Base-by-base conservation (phyloP, 2,329 filamentous ascomycete genomes). In the Xylogone sp. region DNA sequence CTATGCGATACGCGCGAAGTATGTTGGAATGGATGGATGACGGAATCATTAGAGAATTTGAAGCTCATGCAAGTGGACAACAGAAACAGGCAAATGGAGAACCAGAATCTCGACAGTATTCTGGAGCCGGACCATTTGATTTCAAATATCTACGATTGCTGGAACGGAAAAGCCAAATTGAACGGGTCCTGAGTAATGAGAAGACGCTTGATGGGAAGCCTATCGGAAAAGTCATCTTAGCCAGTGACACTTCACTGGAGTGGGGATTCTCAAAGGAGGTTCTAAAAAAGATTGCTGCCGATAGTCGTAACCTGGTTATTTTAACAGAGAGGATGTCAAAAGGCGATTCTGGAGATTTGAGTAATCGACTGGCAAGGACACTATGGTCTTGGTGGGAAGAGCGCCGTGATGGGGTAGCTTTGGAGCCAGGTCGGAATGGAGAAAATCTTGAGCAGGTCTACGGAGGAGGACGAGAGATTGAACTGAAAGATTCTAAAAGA, bases 1-100 rank as follows among this genome's bases (percentile, higher is more conserved):
- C 92, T 0, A 88, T 97, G 78, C 82, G 90, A 48, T 90, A 97
- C 59, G 89, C 93, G 21, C 82, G 92, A 59, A 97, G 93, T 68
- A 96, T 99, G 89, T 76, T 99, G 27, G 94, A 99, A 66, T 99
- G 94, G 94, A 97, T 99, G 92, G 92, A 97, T 65, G 92, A 97
- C 64, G 87, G 85, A 52, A 95, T 99, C 53, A 87, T 96, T 42
- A 85, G 91, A 50, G 93, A 97, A 62, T 95, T 96, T 55, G 92
- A 96, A 66, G 84, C 86, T 13, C 77, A 84, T 45, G 63, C 67
- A 24, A 60, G 61, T 10, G 57, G 61, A n/a, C 69, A 71, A 46
- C 54, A 64, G 7, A 71, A 69, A 53, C 73, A 76, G 56, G 65
- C 71, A 3, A 76, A 72, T 53, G 70, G 74, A 10, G 69, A 72